Conservation (phyloP, 148 eudicot genomes). For the Drosera capensis region DNA sequence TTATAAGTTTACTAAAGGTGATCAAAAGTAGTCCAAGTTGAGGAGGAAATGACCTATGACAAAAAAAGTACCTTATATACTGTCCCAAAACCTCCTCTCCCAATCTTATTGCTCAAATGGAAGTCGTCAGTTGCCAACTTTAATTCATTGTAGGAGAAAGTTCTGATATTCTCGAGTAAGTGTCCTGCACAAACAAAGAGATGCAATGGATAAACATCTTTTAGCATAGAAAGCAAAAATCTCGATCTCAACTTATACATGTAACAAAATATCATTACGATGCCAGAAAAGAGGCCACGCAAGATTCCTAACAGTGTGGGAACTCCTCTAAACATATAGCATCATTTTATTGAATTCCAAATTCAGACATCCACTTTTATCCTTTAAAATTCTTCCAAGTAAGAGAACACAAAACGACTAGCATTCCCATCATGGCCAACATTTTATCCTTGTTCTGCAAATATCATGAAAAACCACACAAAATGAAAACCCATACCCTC, state of each 20-base stretch:
- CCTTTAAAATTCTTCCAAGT: too few relatives aligned
- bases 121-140: conserved; percentile 51
- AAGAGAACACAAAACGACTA: not conserved
- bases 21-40: too few relatives aligned
- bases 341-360: too few relatives aligned
- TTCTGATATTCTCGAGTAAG: conserved; percentile 31
- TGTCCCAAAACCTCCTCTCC: conserved; percentile 84
- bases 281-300: too few relatives aligned
- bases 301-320: too few relatives aligned
- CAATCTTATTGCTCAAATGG: conserved; percentile 43
- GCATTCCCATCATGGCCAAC: not conserved
- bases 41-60: too few relatives aligned
- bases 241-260: not conserved
- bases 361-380: too few relatives aligned
- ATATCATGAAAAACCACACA: not conserved
- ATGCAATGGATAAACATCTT: not conserved
- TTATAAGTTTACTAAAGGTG: too few relatives aligned
- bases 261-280: conserved; percentile 3
- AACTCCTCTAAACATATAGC: too few relatives aligned
- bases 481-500: conserved; percentile 20
- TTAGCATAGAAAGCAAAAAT: not conserved
- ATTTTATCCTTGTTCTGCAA: not conserved
- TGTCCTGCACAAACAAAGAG: conserved; percentile 21
- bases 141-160: conserved; percentile 50
- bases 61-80: conserved; percentile 80